Percentiles rank a stretch among this genome's conserved stretches.
phyloP scores from a whole-genome alignment of 2,329 filamentous ascomycete species.

The Ophiostoma novo-ulmi region DNA sequence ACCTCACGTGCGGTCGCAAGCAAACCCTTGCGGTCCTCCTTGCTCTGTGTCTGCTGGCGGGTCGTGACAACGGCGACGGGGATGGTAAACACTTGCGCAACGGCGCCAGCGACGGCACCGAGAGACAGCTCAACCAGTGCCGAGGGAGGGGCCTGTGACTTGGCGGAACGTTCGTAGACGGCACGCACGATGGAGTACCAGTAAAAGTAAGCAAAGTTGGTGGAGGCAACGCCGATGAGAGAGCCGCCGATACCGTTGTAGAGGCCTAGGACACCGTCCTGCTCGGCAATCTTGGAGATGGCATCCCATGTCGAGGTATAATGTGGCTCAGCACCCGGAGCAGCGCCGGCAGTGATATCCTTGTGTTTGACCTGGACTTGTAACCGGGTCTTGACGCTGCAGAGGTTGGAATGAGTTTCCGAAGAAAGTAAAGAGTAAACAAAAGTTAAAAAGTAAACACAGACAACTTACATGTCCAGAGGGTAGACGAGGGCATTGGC shows the following conservation, averaged over 20 bases:
- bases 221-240: conserved; percentile 86
- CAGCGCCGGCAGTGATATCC: conserved; percentile 40
- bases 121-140: conserved; percentile 78
- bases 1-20: conserved; percentile 85
- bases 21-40: conserved; percentile 77
- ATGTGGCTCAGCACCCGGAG: conserved; percentile 53
- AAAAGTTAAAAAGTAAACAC: not conserved
- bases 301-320: conserved; percentile 88
- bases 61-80: conserved; percentile 94
- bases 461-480: conserved; percentile 68
- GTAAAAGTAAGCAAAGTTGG: conserved; percentile 99
- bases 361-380: conserved; percentile 83
- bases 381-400: conserved; percentile 87
- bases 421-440: not conserved
- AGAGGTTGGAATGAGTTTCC: not conserved
- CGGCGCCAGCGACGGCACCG: conserved; percentile 79
- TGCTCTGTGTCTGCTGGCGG: conserved; percentile 86
- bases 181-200: conserved; percentile 90
- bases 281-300: conserved; percentile 72
- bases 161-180: conserved; percentile 64
- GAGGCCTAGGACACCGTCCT: conserved; percentile 74
- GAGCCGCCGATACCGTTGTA: conserved; percentile 86
- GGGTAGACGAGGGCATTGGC: conserved; percentile 96
- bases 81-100: conserved; percentile 94
- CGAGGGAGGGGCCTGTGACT: conserved; percentile 55